Conservation (phyloP, 768 basidiomycete species). For the Hericium rajendrae region DNA sequence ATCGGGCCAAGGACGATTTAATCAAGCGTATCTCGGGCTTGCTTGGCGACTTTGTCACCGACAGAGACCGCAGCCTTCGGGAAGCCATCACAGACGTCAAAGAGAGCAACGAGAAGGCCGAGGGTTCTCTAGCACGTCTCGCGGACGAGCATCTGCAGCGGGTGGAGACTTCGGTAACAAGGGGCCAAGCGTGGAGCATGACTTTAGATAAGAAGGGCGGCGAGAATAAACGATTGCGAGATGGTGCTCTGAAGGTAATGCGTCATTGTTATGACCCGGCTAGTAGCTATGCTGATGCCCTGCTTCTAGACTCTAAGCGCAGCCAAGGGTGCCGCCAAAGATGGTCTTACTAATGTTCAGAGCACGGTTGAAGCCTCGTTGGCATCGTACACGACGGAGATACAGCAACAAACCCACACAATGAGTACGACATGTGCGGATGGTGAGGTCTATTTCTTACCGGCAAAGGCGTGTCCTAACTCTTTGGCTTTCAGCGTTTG, state of each 20-base stretch:
- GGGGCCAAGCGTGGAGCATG: conserved; percentile 32
- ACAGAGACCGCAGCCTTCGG: conserved; percentile 57
- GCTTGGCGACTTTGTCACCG: conserved; percentile 58
- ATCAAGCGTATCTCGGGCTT: conserved; percentile 67
- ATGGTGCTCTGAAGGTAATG: conserved; percentile 50
- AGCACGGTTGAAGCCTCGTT: conserved; percentile 36
- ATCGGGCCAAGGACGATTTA: conserved; percentile 61
- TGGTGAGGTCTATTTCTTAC: conserved; percentile 25
- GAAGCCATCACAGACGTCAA: conserved; percentile 46
- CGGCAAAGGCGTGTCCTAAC: background rate
- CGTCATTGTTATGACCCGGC: background rate
- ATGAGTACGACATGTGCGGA: conserved; percentile 34
- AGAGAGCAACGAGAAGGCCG: conserved; percentile 45
- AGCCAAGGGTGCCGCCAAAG: conserved; percentile 30
- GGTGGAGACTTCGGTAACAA: conserved; percentile 30
- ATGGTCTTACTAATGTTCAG: conserved; percentile 36
- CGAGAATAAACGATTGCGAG: conserved; percentile 45
- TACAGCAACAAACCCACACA: conserved; percentile 38
- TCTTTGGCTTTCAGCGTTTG: conserved; percentile 35
- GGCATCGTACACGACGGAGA: conserved; percentile 38
- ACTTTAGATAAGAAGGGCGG: conserved; percentile 35
- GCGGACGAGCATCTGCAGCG: conserved; percentile 38
- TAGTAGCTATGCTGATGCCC: conserved; percentile 6
- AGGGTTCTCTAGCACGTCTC: conserved; percentile 40
- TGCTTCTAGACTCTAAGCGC: conserved; percentile 30